A percentile compares a stretch with the other conserved stretches of the same genome.
phyloP scores from a whole-genome alignment of 78 protist genomes.

The Dictyostelium intermedium region DNA sequence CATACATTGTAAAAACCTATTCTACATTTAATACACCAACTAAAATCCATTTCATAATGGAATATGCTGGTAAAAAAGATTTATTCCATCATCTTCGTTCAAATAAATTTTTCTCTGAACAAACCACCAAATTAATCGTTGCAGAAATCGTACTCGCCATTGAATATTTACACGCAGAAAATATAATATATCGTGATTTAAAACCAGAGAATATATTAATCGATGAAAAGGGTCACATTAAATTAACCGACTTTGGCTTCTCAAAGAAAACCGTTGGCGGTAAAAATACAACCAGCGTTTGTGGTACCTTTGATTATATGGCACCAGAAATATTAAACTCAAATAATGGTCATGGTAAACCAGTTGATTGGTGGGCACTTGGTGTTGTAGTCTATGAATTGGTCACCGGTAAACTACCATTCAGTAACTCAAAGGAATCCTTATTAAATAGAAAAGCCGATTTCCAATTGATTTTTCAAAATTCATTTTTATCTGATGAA shows the following conservation, averaged over 20 bases:
- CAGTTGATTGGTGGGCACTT: slow-evolving; percentile 96
- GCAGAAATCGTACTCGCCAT: slow-evolving; percentile 55
- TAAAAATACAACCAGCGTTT: background rate
- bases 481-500: background rate
- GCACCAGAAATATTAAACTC: slow-evolving; percentile 92
- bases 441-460: background rate
- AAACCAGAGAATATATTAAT: slow-evolving; percentile 88
- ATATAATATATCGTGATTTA: slow-evolving; percentile 69
- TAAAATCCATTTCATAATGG: slow-evolving; percentile 70
- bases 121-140: background rate
- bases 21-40: slow-evolving; percentile 46
- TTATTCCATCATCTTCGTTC: slow-evolving; percentile 40
- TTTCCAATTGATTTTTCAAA: background rate
- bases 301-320: slow-evolving; percentile 89
- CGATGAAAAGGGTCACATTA: slow-evolving; percentile 86
- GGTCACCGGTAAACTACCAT: slow-evolving; percentile 74
- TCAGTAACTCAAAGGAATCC: background rate
- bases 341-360: slow-evolving; percentile 85
- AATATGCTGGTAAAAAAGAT: slow-evolving; percentile 73
- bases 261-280: slow-evolving; percentile 30
- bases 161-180: slow-evolving; percentile 57
- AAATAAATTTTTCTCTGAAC: background rate
- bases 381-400: slow-evolving; percentile 93
- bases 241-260: slow-evolving; percentile 88
- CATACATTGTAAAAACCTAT: slow-evolving; percentile 66